These are phyloP conservation scores for Aschersonia sp. DNA, from an alignment of 2,329 filamentous ascomycete species.

Conservation along the genomic window DNA sequence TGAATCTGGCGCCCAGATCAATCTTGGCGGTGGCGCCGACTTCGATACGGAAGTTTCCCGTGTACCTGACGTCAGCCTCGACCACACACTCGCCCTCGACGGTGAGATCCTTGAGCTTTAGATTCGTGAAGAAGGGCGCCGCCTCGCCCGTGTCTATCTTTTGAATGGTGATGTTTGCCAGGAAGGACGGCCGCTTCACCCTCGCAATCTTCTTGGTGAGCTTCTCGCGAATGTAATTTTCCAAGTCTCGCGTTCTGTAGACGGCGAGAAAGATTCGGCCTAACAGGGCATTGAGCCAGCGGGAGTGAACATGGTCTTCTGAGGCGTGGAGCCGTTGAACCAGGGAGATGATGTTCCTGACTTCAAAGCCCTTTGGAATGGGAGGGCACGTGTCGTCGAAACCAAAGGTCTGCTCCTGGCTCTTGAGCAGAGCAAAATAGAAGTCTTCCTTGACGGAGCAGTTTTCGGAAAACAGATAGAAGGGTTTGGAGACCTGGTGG, in stretches of 20 bases:
- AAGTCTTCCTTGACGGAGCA: constrained; percentile 97
- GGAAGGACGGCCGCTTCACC: constrained; percentile 81
- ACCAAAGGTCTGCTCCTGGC: constrained; percentile 56
- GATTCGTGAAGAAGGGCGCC: constrained; percentile 78
- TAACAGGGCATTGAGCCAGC: constrained; percentile 87
- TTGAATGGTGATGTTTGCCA: constrained; percentile 70
- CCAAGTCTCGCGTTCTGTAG: constrained; percentile 71
- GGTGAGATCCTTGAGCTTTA: constrained; percentile 73
- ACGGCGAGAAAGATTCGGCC: constrained; percentile 78
- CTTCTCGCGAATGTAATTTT: constrained; percentile 66
- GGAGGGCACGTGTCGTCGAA: constrained; percentile 39
- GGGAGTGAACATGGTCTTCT: constrained; percentile 76
- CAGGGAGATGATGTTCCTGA: constrained; percentile 74
- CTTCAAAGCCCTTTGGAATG: constrained; percentile 60
- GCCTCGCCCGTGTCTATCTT: constrained; percentile 77
- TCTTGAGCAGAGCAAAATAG: constrained; percentile 81
- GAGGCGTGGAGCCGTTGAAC: constrained; percentile 85
- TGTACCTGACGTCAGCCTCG: constrained; percentile 79
- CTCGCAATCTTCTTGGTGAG: constrained; percentile 93
- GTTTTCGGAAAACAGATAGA: constrained; percentile 89
- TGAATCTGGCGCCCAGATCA: constrained; percentile 78
- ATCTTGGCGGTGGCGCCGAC: constrained; percentile 88
- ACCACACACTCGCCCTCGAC: constrained; percentile 82
- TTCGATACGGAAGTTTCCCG: constrained; percentile 77
- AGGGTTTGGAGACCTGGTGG: constrained; percentile 52